These are phyloP conservation scores for Candida caryicola DNA, from an alignment of 805 yeast species.

Conservation along the genomic window DNA sequence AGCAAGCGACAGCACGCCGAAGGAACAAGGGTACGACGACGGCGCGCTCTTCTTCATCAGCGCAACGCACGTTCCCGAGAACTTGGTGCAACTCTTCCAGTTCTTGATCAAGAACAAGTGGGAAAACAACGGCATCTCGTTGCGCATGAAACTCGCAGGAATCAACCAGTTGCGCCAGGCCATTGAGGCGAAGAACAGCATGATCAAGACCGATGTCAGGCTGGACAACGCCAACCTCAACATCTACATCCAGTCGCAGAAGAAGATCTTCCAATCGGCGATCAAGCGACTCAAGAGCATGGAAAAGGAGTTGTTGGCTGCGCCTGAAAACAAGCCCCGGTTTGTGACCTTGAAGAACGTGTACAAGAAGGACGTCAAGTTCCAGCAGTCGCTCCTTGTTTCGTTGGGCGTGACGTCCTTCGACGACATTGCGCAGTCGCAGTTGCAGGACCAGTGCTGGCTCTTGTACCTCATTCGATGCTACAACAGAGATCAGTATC, in stretches of 20 bases:
- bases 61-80: conserved; percentile 34
- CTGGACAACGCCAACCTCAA: conserved; percentile 27
- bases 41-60: conserved; percentile 43
- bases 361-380: conserved; percentile 52
- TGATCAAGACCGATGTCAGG: conserved; percentile 18
- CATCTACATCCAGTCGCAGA: conserved; percentile 50
- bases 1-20: not conserved
- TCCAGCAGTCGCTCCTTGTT: conserved; percentile 52
- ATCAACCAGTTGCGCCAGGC: conserved; percentile 51
- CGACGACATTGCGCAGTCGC: conserved; percentile 48
- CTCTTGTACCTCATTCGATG: conserved; percentile 63
- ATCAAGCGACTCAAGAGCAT: conserved; percentile 43
- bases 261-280: conserved; percentile 41
- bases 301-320: conserved; percentile 46
- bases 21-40: conserved; percentile 17
- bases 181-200: conserved; percentile 45
- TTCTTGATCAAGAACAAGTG: conserved; percentile 48
- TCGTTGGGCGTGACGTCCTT: conserved; percentile 56
- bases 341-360: conserved; percentile 56
- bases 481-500: conserved; percentile 41
- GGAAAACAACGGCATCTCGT: conserved; percentile 41
- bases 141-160: conserved; percentile 62
- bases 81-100: conserved; percentile 53
- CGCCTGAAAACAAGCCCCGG: conserved; percentile 36
- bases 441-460: conserved; percentile 56